A percentile compares a stretch with the other conserved stretches of the same genome.
phyloP scores from a whole-genome alignment of 202 grass and related monocot species.

The Saccharum hybrid region DNA sequence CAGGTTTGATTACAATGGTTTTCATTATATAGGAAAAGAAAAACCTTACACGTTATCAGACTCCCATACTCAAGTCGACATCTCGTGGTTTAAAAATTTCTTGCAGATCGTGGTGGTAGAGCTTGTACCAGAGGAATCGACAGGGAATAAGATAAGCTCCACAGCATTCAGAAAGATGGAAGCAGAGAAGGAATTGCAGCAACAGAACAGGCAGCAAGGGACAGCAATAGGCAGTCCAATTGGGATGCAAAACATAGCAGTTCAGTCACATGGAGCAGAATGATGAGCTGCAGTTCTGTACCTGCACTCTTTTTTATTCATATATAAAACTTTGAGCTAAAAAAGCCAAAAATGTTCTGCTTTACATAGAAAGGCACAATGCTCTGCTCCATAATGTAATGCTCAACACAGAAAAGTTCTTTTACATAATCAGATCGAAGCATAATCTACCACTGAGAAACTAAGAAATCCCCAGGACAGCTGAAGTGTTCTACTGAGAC shows the following conservation, averaged over 20 bases:
- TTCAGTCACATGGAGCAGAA: neutral
- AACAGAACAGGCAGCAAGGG: neutral
- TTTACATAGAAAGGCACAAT: neutral
- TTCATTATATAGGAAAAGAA: no score
- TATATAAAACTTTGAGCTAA: neutral
- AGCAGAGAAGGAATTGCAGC: conserved; percentile 50
- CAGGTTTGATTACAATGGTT: conserved; percentile 46
- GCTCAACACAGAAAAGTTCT: neutral
- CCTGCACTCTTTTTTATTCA: neutral
- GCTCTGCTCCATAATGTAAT: neutral
- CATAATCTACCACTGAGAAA: neutral
- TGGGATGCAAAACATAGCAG: conserved; percentile 23
- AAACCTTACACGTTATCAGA: no score
- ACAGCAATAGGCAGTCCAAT: neutral
- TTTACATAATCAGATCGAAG: neutral
- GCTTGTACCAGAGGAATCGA: conserved; percentile 66
- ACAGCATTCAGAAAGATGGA: conserved; percentile 74
- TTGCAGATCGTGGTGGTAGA: conserved; percentile 81
- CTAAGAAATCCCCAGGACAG: no score
- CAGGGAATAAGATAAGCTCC: conserved; percentile 87
- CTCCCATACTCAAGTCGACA: neutral
- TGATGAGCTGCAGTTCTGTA: neutral
- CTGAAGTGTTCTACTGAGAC: no score
- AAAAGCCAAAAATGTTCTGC: neutral
- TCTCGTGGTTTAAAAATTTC: neutral